phyloP scores from a whole-genome alignment of 495 filamentous ascomycete species.

The Penicillium chermesinum region DNA sequence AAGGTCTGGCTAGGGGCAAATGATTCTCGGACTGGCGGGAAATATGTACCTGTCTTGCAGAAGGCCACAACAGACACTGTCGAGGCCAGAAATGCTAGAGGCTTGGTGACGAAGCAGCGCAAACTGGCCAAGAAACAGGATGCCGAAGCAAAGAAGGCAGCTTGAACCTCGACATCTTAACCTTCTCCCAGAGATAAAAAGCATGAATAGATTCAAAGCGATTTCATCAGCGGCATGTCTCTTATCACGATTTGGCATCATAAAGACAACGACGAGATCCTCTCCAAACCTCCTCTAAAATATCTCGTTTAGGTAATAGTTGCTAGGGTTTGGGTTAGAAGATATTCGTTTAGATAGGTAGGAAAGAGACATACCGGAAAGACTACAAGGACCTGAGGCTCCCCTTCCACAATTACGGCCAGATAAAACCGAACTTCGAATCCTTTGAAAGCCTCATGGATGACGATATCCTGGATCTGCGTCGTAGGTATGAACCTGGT shows the following conservation, averaged over 20 bases:
- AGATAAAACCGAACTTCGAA: conserved; percentile 91
- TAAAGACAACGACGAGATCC: conserved; percentile 72
- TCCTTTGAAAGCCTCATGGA: conserved; percentile 92
- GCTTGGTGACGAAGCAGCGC: conserved; percentile 64
- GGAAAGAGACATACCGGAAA: conserved; percentile 57
- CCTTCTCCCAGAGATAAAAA: too few relatives aligned
- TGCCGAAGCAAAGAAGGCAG: conserved; percentile 12
- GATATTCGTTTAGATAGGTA: conserved; percentile 7
- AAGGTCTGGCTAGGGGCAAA: conserved; percentile 71
- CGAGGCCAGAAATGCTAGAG: conserved; percentile 72
- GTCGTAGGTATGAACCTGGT: conserved; percentile 92
- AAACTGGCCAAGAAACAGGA: conserved; percentile 22
- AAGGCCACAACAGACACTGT: conserved; percentile 57
- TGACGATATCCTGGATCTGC: conserved; percentile 83
- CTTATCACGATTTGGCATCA: conserved; percentile 50
- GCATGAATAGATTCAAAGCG: not conserved
- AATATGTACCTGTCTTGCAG: conserved; percentile 67
- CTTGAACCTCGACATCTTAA: too few relatives aligned
- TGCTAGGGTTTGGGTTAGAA: conserved; percentile 30
- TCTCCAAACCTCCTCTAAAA: conserved; percentile 83
- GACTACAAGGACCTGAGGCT: conserved; percentile 83
- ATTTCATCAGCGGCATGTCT: not conserved
- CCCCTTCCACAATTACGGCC: conserved; percentile 84
- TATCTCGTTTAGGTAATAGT: conserved; percentile 61
- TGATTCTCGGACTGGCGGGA: conserved; percentile 51